phyloP scores from a whole-genome alignment of 139 green algal genomes.

The Bryopsis sp. region DNA sequence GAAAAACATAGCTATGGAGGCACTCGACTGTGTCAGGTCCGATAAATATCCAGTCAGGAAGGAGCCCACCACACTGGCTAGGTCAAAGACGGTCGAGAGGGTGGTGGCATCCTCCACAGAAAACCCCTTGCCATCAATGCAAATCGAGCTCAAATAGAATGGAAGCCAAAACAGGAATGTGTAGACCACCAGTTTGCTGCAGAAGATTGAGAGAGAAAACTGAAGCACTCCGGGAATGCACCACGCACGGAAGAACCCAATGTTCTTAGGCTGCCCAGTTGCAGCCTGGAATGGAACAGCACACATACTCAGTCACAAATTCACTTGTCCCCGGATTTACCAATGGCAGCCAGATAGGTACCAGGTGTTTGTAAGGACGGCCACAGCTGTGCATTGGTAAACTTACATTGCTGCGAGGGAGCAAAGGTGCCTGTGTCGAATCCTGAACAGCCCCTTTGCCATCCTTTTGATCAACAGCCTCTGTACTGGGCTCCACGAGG shows the following conservation, averaged over 20 bases:
- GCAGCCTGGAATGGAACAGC: too few relatives aligned
- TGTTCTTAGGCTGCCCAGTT: slow-evolving; percentile 23
- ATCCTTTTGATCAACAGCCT: too few relatives aligned
- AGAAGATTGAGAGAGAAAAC: slow-evolving; percentile 92
- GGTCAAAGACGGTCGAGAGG: slow-evolving; percentile 85
- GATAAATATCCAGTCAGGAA: slow-evolving; percentile 78
- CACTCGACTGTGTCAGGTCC: slow-evolving; percentile 57
- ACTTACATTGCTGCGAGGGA: too few relatives aligned
- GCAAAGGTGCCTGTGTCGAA: too few relatives aligned
- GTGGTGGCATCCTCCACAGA: slow-evolving; percentile 62
- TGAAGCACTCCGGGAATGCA: slow-evolving; percentile 78
- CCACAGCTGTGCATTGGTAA: too few relatives aligned
- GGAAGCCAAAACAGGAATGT: slow-evolving; percentile 98
- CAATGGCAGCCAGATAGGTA: too few relatives aligned
- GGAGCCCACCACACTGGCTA: slow-evolving; percentile 82
- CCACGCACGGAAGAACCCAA: slow-evolving; percentile 75
- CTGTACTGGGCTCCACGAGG: slow-evolving; percentile 20
- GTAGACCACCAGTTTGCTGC: slow-evolving; percentile 96
- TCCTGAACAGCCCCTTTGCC: too few relatives aligned
- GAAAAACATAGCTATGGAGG: slow-evolving; percentile 63
- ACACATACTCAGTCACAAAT: too few relatives aligned
- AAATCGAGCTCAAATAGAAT: slow-evolving; percentile 84
- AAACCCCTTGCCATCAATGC: slow-evolving; percentile 56
- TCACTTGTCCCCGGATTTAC: too few relatives aligned
- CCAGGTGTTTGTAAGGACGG: too few relatives aligned